Evolutionary conservation across 2,329 filamentous ascomycete genomes (phyloP).

Genomic region (Claviceps spartinae): DNA sequence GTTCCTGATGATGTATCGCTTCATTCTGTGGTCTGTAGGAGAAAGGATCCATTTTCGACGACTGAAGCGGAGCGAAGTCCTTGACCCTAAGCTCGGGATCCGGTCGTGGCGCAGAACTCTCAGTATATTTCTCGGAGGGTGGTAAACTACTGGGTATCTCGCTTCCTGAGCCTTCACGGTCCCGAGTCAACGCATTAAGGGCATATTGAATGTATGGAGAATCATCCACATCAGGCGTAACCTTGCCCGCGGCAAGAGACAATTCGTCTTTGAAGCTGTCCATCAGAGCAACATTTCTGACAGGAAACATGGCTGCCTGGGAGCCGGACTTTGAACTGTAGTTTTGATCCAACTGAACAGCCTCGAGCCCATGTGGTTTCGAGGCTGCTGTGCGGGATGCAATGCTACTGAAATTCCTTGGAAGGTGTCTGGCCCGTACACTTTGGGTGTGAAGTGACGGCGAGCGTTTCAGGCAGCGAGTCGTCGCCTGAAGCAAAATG

Average conservation of each 20-base stretch:
- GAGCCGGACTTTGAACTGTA: slow-evolving; percentile 23
- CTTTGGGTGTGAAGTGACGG: slow-evolving; percentile 26
- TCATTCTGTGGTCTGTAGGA: not conserved
- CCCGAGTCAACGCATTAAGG: slow-evolving; percentile 70
- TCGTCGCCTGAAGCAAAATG: slow-evolving; percentile 22
- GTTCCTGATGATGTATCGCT: not conserved
- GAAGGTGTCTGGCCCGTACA: slow-evolving; percentile 30
- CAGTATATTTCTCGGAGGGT: slow-evolving; percentile 18
- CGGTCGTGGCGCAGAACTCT: slow-evolving; percentile 15
- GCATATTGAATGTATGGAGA: slow-evolving; percentile 83
- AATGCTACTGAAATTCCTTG: slow-evolving; percentile 12
- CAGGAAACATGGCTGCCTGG: slow-evolving; percentile 25
- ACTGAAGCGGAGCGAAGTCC: not conserved
- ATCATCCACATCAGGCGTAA: slow-evolving; percentile 71
- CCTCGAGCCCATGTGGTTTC: not conserved
- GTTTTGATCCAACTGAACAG: slow-evolving; percentile 7
- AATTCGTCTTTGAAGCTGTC: slow-evolving; percentile 37
- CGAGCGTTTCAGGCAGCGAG: slow-evolving; percentile 10
- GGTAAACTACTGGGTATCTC: slow-evolving; percentile 30
- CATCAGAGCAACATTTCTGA: slow-evolving; percentile 19
- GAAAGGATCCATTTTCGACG: not conserved
- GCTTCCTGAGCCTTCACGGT: slow-evolving; percentile 47
- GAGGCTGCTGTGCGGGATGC: slow-evolving; percentile 7
- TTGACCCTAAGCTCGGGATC: not conserved
- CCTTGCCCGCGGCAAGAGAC: slow-evolving; percentile 33